Evolutionary conservation across 352 stramenopile species (phyloP).

Genomic region (Globisporangium paroecandrum): DNA sequence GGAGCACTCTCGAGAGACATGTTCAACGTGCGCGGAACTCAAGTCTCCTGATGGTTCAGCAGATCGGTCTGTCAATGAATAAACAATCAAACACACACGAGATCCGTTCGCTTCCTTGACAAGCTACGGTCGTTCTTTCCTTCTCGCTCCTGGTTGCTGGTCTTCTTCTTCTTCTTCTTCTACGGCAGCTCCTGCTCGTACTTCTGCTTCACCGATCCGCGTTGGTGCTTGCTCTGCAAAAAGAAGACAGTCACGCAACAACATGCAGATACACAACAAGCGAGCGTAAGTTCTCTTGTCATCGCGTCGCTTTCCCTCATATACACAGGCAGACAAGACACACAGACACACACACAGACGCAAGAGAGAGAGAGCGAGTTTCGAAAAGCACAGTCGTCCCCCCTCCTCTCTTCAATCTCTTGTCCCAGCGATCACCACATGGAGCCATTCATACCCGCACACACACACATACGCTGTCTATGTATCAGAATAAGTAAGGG

Average conservation of each 20-base stretch:
- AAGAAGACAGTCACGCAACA: not conserved
- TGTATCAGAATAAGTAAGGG: constrained; percentile 1
- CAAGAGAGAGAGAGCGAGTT: constrained; percentile 20
- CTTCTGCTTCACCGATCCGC: not conserved
- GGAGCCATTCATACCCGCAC: not conserved
- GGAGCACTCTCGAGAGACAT: constrained; percentile 10
- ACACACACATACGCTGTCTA: constrained; percentile 10
- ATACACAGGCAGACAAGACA: constrained; percentile 15
- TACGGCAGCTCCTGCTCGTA: not conserved
- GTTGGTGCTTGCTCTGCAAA: constrained; percentile 5
- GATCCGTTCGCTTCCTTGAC: constrained; percentile 20
- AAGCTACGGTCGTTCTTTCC: constrained; percentile 9
- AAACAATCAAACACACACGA: constrained; percentile 2
- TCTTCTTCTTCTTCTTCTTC: constrained; percentile 4
- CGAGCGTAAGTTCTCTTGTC: constrained; percentile 13
- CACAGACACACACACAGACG: not conserved
- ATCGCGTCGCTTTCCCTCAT: constrained; percentile 3
- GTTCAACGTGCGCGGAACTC: not conserved
- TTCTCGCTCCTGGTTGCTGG: not conserved
- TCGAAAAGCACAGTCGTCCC: not conserved
- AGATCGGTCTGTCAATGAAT: not conserved
- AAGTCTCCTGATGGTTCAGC: not conserved
- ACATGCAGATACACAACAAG: not conserved
- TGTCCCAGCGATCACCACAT: constrained; percentile 5
- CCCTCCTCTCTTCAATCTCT: constrained; percentile 5